phyloP scores from a whole-genome alignment of 2,329 filamentous ascomycete species.

The Tothia fuscella region DNA sequence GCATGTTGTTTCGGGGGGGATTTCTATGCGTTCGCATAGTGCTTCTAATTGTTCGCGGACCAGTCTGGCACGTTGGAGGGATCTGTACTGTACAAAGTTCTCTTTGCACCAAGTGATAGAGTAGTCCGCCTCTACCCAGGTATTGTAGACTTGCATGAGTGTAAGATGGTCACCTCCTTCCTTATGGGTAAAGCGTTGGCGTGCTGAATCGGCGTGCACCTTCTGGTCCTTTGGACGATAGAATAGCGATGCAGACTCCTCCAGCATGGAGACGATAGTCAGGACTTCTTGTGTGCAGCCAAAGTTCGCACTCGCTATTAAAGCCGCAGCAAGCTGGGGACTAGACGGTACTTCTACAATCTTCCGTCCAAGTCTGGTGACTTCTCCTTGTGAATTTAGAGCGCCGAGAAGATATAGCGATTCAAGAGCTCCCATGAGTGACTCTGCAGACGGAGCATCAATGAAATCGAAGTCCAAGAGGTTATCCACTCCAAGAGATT shows the following conservation, averaged over 20 bases:
- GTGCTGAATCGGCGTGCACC: conserved; percentile 83
- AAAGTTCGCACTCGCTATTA: conserved; percentile 78
- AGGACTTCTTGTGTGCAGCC: conserved; percentile 91
- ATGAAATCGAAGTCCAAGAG: conserved; percentile 92
- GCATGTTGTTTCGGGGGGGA: conserved; percentile 50
- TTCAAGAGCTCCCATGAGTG: conserved; percentile 78
- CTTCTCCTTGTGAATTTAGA: conserved; percentile 73
- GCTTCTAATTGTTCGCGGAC: conserved; percentile 87
- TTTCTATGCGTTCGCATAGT: conserved; percentile 86
- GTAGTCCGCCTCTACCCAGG: conserved; percentile 90
- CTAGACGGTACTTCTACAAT: conserved; percentile 95
- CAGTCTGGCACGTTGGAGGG: conserved; percentile 77
- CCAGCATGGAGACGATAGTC: conserved; percentile 87
- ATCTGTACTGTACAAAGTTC: conserved; percentile 87
- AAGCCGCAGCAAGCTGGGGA: conserved; percentile 78
- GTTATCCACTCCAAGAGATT: conserved; percentile 84
- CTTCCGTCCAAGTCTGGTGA: conserved; percentile 83
- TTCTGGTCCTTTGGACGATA: conserved; percentile 96
- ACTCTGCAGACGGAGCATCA: conserved; percentile 82
- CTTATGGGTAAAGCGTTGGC: conserved; percentile 76
- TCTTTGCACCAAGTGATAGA: conserved; percentile 78
- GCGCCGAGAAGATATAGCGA: conserved; percentile 84
- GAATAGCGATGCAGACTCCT: conserved; percentile 79
- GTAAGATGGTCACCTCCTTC: conserved; percentile 86
- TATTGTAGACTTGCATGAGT: conserved; percentile 85